Percentiles rank a stretch among this genome's conserved stretches.
Conservation (phyloP, 192 early-diverging fungal genomes). For the Ambispora gerdemannii region DNA sequence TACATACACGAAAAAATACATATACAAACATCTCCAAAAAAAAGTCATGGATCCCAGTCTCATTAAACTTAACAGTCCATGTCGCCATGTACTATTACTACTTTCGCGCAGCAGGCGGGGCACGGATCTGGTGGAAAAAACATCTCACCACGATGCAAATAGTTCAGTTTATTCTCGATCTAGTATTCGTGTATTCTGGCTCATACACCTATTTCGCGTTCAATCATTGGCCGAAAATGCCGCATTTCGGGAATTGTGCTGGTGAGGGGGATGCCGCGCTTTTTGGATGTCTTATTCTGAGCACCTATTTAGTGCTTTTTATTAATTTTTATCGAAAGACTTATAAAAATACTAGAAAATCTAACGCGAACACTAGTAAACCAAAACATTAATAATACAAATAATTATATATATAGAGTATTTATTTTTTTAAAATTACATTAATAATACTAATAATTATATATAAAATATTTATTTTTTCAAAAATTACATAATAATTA, state of each 20-base stretch:
- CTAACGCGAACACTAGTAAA: too few species aligned
- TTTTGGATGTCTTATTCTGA: conserved; percentile 76
- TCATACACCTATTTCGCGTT: conserved; percentile 78
- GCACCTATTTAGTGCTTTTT: conserved; percentile 82
- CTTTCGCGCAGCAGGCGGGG: conserved; percentile 71
- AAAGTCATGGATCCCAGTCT: conserved; percentile 73
- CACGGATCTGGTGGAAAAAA: conserved; percentile 90
- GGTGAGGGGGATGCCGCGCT: conserved; percentile 76
- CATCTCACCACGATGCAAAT: conserved; percentile 90
- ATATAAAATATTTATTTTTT: too few species aligned
- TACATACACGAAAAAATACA: too few species aligned
- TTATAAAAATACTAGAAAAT: too few species aligned
- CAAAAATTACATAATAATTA: too few species aligned
- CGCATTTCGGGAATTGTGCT: conserved; percentile 65
- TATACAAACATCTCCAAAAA: too few species aligned
- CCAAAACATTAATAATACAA: too few species aligned
- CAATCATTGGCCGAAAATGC: conserved; percentile 59
- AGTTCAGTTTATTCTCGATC: conserved; percentile 84
- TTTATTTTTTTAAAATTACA: too few species aligned
- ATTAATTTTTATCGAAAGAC: conserved; percentile 87
- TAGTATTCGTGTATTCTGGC: conserved; percentile 81
- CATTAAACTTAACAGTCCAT: conserved; percentile 83
- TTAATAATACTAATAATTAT: too few species aligned
- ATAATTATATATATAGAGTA: too few species aligned
- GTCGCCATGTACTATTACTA: conserved; percentile 93